phyloP scores from a whole-genome alignment of 2,329 filamentous ascomycete genomes.

The Verticillium dahliae region DNA sequence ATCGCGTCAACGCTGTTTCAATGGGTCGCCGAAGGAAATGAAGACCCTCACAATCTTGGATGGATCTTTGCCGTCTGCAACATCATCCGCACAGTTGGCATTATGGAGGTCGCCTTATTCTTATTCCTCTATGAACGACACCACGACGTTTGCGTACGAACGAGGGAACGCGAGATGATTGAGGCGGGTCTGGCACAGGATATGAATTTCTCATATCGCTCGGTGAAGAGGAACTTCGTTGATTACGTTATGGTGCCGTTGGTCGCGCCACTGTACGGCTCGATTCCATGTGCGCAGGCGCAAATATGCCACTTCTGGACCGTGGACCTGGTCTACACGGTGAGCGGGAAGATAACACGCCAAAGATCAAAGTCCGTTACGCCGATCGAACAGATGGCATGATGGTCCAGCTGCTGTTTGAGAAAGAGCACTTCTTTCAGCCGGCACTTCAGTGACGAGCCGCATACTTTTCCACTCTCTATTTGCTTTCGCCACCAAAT shows the following conservation, averaged over 20 bases:
- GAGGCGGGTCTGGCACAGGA: conserved; percentile 56
- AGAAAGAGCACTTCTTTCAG: conserved; percentile 11
- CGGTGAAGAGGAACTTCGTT: conserved; percentile 46
- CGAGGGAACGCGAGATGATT: conserved; percentile 60
- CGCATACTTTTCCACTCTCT: neutral
- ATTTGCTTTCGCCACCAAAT: neutral
- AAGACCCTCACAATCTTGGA: conserved; percentile 43
- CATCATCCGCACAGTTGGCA: conserved; percentile 52
- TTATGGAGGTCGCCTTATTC: conserved; percentile 56
- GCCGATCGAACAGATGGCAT: conserved; percentile 36
- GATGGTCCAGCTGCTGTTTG: conserved; percentile 14
- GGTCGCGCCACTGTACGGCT: conserved; percentile 61
- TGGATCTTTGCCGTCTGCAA: conserved; percentile 58
- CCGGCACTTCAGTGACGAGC: neutral
- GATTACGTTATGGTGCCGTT: conserved; percentile 62
- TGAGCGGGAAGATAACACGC: conserved; percentile 62
- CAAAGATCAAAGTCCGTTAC: conserved; percentile 38
- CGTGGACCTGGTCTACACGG: conserved; percentile 60
- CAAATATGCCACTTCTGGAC: conserved; percentile 67
- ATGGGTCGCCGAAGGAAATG: conserved; percentile 42
- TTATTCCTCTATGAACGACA: conserved; percentile 63
- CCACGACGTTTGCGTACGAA: conserved; percentile 53
- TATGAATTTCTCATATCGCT: conserved; percentile 58
- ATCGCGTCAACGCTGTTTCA: conserved; percentile 56
- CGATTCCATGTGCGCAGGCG: conserved; percentile 61